Conservation (phyloP, 2,329 filamentous ascomycete genomes). For the Venturia pyrina region DNA sequence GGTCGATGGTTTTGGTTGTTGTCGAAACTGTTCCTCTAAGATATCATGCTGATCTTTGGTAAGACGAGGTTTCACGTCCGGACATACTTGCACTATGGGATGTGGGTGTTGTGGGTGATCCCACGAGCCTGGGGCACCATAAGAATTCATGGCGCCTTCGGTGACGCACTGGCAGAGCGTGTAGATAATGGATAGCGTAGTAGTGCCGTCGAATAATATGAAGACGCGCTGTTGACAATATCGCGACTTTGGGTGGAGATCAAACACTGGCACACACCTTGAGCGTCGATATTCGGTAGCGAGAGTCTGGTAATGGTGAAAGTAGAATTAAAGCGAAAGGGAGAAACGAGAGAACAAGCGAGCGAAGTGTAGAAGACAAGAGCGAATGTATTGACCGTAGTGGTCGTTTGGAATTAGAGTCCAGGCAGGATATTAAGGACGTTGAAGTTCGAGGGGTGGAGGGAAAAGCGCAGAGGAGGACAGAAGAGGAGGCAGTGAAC, state of each 20-base stretch:
- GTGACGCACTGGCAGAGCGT: neutral
- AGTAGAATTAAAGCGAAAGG: neutral
- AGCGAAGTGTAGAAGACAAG: neutral
- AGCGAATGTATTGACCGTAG: constrained; percentile 6
- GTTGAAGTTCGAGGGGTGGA: neutral
- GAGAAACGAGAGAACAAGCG: constrained; percentile 3
- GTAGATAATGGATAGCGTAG: neutral
- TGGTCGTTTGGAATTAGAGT: neutral
- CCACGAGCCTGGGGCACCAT: neutral
- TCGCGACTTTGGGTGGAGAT: neutral
- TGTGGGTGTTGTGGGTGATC: constrained; percentile 4
- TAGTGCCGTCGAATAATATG: neutral
- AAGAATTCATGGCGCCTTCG: neutral
- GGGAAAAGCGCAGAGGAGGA: neutral
- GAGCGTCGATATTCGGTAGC: neutral
- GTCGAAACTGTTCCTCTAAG: constrained; percentile 38
- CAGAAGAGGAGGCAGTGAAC: neutral
- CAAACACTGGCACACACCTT: neutral
- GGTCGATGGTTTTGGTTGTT: constrained; percentile 40
- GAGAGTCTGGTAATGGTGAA: neutral
- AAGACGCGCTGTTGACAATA: neutral
- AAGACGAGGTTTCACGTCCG: constrained; percentile 19
- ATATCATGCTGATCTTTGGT: constrained; percentile 45
- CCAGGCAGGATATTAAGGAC: neutral
- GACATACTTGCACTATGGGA: constrained; percentile 8